These are phyloP conservation scores for Pythium sukuiense DNA, from an alignment of 352 stramenopile species.

Conservation along the genomic window DNA sequence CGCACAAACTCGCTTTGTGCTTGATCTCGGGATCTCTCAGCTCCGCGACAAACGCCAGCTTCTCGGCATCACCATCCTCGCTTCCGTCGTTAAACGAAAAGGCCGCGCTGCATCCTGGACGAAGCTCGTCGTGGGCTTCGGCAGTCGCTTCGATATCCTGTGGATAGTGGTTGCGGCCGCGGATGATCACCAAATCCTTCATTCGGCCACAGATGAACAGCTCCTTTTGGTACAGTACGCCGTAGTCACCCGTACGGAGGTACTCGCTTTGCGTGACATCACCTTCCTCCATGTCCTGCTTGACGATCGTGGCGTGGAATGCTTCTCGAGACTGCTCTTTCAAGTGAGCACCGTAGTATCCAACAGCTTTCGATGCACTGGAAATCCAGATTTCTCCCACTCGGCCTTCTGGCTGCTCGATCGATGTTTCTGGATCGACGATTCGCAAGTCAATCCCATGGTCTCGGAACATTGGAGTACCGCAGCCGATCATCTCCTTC, in stretches of 20 bases:
- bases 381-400: constrained; percentile 91
- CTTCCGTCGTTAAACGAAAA: constrained; percentile 77
- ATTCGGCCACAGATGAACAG: constrained; percentile 98
- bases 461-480: constrained; percentile 76
- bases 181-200: constrained; percentile 99
- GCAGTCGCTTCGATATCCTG: constrained; percentile 97
- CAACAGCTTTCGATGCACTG: constrained; percentile 90
- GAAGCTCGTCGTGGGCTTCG: constrained; percentile 76
- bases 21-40: constrained; percentile 65
- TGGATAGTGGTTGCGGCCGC: constrained; percentile 99
- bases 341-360: constrained; percentile 91
- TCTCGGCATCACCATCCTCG: constrained; percentile 57
- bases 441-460: constrained; percentile 94
- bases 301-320: constrained; percentile 86
- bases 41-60: constrained; percentile 75
- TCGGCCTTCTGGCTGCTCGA: constrained; percentile 43
- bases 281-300: constrained; percentile 15
- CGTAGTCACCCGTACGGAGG: constrained; percentile 96
- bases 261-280: constrained; percentile 45
- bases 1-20: constrained; percentile 74
- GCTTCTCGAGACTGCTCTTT: constrained; percentile 75
- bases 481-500: constrained; percentile 94
- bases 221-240: constrained; percentile 95
- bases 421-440: constrained; percentile 81
- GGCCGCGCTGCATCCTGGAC: constrained; percentile 94